Evolutionary conservation across 352 stramenopile species (phyloP).

Genomic region (Phytopythium chamaehyphon): DNA sequence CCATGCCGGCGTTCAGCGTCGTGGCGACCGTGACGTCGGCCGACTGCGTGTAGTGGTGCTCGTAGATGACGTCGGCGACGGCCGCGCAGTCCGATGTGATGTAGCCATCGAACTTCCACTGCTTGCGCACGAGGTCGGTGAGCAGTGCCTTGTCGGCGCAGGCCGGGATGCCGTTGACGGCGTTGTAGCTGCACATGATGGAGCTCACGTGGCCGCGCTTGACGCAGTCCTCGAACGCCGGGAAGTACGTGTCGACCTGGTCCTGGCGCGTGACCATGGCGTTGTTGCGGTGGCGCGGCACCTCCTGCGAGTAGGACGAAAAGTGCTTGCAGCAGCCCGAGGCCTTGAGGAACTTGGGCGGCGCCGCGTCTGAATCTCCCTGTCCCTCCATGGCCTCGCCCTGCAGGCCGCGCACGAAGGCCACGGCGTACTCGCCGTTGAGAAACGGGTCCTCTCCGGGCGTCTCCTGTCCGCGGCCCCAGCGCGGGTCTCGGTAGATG

Average conservation of each 20-base stretch:
- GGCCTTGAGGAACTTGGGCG: constrained; percentile 58
- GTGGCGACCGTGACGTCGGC: constrained; percentile 46
- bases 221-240: constrained; percentile 81
- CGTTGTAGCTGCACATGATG: constrained; percentile 96
- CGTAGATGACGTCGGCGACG: constrained; percentile 73
- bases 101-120: constrained; percentile 91
- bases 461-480: constrained; percentile 89
- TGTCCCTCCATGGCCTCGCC: constrained; percentile 39
- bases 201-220: constrained; percentile 65
- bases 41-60: constrained; percentile 79
- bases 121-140: constrained; percentile 54
- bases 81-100: constrained; percentile 91
- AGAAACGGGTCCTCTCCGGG: constrained; percentile 90
- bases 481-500: constrained; percentile 90
- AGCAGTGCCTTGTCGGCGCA: constrained; percentile 88
- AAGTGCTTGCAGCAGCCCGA: constrained; percentile 93
- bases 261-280: constrained; percentile 86
- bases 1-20: constrained; percentile 66
- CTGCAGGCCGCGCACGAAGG: constrained; percentile 85
- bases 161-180: constrained; percentile 88
- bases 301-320: constrained; percentile 85
- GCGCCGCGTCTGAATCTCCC: neutral
- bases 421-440: constrained; percentile 75
- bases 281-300: constrained; percentile 79
- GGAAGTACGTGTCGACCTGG: constrained; percentile 89